Percentiles rank a stretch among this genome's conserved stretches.
Conservation (phyloP, 2,329 filamentous ascomycete species). For the Metarhizium humberi region DNA sequence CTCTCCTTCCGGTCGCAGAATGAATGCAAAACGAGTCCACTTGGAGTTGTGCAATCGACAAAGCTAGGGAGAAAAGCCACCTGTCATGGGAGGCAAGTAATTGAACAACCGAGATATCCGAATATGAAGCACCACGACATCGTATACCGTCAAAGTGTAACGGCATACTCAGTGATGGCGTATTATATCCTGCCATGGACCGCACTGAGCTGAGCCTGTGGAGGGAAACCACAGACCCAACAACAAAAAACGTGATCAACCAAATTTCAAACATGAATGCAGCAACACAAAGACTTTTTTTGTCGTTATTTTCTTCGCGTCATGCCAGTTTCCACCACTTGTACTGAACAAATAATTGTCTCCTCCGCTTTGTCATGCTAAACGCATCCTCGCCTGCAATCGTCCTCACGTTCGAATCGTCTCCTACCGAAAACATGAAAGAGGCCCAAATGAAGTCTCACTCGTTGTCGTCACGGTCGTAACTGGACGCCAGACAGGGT, state of each 20-base stretch:
- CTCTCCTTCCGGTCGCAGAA: not conserved
- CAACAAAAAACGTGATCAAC: not conserved
- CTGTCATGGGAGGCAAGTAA: not conserved
- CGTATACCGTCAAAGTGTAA: not conserved
- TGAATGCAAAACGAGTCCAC: not conserved
- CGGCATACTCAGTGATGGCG: not conserved
- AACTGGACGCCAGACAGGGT: constrained; percentile 25
- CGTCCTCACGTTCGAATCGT: not conserved
- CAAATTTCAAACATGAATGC: not conserved
- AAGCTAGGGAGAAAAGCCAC: not conserved
- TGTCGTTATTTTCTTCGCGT: not conserved
- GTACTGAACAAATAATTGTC: not conserved
- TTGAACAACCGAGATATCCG: not conserved
- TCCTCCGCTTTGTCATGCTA: not conserved
- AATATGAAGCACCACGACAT: not conserved
- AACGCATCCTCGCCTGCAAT: constrained; percentile 2
- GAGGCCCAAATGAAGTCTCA: not conserved
- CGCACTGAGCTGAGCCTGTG: not conserved
- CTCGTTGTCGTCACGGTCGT: constrained; percentile 24
- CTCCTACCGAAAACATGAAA: not conserved
- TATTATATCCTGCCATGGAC: not conserved
- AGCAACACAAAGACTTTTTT: not conserved
- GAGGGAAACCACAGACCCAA: not conserved
- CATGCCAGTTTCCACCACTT: not conserved
- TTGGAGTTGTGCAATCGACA: not conserved